These are phyloP conservation scores for Alloascoidea africana DNA, from an alignment of 805 yeast genomes.

Conservation along the genomic window DNA sequence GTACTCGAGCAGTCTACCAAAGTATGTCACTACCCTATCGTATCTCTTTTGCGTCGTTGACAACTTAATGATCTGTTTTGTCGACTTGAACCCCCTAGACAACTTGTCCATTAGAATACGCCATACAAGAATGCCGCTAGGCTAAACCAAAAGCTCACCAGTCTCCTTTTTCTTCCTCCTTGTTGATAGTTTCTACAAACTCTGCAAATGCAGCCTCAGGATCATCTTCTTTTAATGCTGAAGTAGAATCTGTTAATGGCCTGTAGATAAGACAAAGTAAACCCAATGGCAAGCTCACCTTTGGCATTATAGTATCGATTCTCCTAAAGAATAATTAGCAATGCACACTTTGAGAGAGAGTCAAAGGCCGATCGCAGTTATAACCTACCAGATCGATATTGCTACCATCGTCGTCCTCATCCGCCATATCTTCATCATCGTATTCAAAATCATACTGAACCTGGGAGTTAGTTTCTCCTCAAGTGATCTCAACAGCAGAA, in stretches of 20 bases:
- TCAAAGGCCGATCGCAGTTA: background rate
- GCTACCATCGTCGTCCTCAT: conserved; percentile 12
- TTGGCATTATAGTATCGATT: conserved; percentile 23
- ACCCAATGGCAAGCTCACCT: no score
- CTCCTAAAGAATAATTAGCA: conserved; percentile 9
- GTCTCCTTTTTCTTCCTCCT: conserved; percentile 12
- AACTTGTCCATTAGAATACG: conserved; percentile 1
- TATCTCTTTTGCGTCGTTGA: conserved; percentile 8
- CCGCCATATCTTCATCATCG: conserved; percentile 20
- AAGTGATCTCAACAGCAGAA: conserved; percentile 2
- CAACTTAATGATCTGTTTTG: conserved; percentile 20
- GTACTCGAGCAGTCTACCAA: conserved; percentile 10
- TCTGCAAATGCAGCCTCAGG: conserved; percentile 15
- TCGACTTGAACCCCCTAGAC: conserved; percentile 18
- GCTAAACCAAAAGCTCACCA: conserved; percentile 6
- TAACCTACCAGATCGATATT: conserved; percentile 9
- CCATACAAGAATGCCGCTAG: background rate
- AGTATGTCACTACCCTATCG: conserved; percentile 11
- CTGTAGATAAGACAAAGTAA: no score
- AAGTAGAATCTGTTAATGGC: conserved; percentile 1
- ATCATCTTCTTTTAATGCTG: conserved; percentile 17
- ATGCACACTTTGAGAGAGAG: conserved; percentile 10
- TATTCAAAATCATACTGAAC: conserved; percentile 19
- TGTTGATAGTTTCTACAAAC: conserved; percentile 14
- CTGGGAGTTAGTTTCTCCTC: conserved; percentile 7